phyloP scores from a whole-genome alignment of 331 rosid genomes.

The Phaseolus coccineus region DNA sequence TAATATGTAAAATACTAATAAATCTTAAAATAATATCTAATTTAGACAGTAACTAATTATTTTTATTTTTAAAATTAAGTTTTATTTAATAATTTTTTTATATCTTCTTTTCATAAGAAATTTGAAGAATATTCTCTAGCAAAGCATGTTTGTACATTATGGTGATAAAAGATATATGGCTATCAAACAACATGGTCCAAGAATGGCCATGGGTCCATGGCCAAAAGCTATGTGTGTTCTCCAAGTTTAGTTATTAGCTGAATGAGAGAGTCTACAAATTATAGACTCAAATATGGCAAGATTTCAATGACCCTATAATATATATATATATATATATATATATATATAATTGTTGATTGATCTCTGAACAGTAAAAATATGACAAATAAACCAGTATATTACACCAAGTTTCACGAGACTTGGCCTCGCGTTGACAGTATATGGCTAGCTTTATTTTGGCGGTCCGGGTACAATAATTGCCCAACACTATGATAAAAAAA shows the following conservation, averaged over 20 bases:
- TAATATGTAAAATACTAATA: too few species aligned
- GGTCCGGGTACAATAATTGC: slow-evolving; percentile 36
- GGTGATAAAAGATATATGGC: background rate
- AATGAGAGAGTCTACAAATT: background rate
- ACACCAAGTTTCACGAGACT: slow-evolving; percentile 29
- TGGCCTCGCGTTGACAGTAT: slow-evolving; percentile 15
- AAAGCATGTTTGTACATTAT: background rate
- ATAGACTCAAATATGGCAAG: slow-evolving; percentile 34
- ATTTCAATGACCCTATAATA: background rate
- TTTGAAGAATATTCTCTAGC: slow-evolving; percentile 38
- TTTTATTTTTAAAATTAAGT: too few species aligned
- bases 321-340: background rate
- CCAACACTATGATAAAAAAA: slow-evolving; percentile 15
- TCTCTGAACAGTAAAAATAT: background rate
- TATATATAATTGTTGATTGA: background rate
- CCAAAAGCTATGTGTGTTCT: background rate
- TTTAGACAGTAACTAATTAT: too few species aligned
- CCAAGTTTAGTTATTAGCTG: background rate
- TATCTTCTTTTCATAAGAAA: too few species aligned
- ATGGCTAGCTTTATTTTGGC: slow-evolving; percentile 40
- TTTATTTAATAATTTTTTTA: too few species aligned
- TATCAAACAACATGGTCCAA: background rate
- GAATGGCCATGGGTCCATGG: background rate
- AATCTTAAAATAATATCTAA: too few species aligned
- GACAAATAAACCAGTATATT: slow-evolving; percentile 15